Percentiles rank a stretch among this genome's conserved stretches.
These are phyloP conservation scores for Fagopyrum tataricum DNA, from an alignment of 148 eudicot species.

Conservation along the genomic window DNA sequence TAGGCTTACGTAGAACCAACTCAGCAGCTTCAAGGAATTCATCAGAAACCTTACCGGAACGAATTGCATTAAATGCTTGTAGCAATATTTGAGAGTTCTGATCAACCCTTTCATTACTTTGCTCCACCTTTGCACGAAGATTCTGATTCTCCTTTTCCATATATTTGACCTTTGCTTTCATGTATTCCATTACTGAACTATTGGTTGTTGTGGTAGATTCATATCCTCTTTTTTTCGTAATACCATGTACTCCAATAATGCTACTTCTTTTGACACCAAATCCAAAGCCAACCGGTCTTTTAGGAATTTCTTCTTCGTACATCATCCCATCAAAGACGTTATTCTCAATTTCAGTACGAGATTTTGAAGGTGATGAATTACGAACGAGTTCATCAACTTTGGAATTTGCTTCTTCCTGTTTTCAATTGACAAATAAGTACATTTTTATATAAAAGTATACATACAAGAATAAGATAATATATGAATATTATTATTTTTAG, in stretches of 20 bases:
- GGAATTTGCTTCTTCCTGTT: neutral
- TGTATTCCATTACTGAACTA: neutral
- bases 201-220: neutral
- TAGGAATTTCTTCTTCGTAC: neutral
- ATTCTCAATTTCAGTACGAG: neutral
- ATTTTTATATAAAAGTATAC: neutral
- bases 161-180: neutral
- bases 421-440: neutral
- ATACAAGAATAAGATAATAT: neutral
- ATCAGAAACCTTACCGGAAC: neutral
- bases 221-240: neutral
- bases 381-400: neutral
- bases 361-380: neutral
- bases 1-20: neutral
- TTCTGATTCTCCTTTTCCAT: neutral
- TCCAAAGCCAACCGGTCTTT: neutral
- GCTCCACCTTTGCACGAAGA: neutral
- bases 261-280: neutral
- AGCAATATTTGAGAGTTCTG: neutral
- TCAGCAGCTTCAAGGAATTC: neutral
- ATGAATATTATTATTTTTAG: neutral
- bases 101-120: neutral
- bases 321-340: neutral
- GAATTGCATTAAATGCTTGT: neutral
- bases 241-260: neutral